phyloP scores from a whole-genome alignment of 495 filamentous ascomycete species.

The Aspergillus sclerotioniger region DNA sequence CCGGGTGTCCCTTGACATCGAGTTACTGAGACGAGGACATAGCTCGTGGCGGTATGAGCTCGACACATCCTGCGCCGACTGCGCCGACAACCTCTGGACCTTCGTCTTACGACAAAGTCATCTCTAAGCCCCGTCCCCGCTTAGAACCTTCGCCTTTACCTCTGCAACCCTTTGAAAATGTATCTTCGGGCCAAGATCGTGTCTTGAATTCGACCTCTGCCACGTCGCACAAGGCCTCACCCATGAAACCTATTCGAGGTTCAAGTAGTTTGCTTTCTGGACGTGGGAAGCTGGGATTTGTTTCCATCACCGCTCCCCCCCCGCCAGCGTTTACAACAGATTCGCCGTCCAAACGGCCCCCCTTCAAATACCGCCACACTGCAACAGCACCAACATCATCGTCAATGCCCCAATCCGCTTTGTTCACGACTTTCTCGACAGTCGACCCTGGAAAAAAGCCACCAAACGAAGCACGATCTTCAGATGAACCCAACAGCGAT shows the following conservation, averaged over 20 bases:
- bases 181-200: constrained; percentile 44
- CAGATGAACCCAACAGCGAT: constrained; percentile 47
- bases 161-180: constrained; percentile 47
- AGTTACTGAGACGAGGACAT: not conserved
- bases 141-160: constrained; percentile 50
- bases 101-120: constrained; percentile 48
- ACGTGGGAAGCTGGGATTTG: constrained; percentile 40
- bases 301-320: constrained; percentile 72
- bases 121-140: constrained; percentile 46
- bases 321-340: constrained; percentile 69
- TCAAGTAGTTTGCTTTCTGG: constrained; percentile 35
- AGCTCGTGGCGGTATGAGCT: constrained; percentile 48
- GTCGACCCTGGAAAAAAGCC: constrained; percentile 33
- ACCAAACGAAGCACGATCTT: constrained; percentile 65
- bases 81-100: constrained; percentile 56
- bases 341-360: constrained; percentile 76
- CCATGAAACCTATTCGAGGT: constrained; percentile 49
- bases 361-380: constrained; percentile 47
- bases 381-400: constrained; percentile 55
- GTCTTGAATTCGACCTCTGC: constrained; percentile 55
- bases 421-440: constrained; percentile 63
- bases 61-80: constrained; percentile 62
- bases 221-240: constrained; percentile 55
- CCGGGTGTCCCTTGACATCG: not conserved
- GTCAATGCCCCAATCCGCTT: constrained; percentile 59